These are phyloP conservation scores for Fusarium tuaranense DNA, from an alignment of 2,329 filamentous ascomycete genomes.

Conservation along the genomic window DNA sequence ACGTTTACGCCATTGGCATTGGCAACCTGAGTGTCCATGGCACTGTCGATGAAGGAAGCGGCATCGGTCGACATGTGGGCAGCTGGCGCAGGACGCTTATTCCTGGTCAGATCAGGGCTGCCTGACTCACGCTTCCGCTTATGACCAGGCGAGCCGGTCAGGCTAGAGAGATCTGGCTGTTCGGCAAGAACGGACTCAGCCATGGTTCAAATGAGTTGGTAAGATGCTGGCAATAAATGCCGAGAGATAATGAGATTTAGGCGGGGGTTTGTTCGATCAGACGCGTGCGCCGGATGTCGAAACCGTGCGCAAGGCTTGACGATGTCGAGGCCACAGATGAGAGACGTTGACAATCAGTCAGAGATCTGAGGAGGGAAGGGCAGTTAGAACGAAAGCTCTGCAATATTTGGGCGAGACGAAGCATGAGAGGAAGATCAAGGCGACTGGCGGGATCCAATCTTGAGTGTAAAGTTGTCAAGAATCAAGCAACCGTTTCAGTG, in stretches of 20 bases:
- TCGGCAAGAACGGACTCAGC: conserved; percentile 60
- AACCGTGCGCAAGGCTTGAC: conserved; percentile 23
- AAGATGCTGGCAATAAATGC: conserved; percentile 1
- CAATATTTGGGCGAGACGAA: conserved; percentile 21
- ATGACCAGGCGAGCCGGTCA: conserved; percentile 58
- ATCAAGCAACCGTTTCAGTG: conserved; percentile 17
- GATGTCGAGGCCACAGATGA: conserved; percentile 39
- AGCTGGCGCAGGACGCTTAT: conserved; percentile 62
- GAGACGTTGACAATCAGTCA: conserved; percentile 35
- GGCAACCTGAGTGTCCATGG: conserved; percentile 58
- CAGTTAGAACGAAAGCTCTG: conserved; percentile 37
- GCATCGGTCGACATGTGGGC: conserved; percentile 61
- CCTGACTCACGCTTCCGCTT: conserved; percentile 68
- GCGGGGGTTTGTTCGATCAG: conserved; percentile 26
- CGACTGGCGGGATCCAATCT: not conserved
- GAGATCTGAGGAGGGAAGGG: conserved; percentile 35
- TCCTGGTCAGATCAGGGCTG: conserved; percentile 62
- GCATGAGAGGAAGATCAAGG: not conserved
- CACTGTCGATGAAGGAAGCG: conserved; percentile 66
- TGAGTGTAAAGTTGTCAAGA: not conserved
- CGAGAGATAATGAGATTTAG: conserved; percentile 2
- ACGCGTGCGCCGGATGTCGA: conserved; percentile 22
- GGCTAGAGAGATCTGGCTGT: conserved; percentile 59
- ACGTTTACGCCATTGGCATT: conserved; percentile 59
- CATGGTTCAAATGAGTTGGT: conserved; percentile 52